Base-by-base conservation (phyloP, 768 basidiomycete species). In the Hygrocybe coccinea region DNA sequence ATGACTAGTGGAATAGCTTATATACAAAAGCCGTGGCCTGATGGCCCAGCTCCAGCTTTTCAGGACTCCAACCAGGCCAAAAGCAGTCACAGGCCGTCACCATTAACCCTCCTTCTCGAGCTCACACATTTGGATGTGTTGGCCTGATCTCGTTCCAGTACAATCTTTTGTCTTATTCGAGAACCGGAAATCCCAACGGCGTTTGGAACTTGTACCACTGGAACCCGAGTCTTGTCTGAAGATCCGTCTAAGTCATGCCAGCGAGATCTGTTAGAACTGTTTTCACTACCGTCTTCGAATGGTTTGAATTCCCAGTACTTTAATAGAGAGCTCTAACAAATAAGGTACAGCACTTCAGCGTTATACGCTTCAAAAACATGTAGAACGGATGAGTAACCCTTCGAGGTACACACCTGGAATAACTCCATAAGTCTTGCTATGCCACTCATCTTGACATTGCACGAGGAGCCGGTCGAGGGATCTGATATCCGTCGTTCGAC, bases 391-490 rank as follows among this genome's bases (percentile, higher is more conserved):
- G 29, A 36, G 43, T 17, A 15, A 34, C 19, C 21, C 19, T 9
- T 9, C 4, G 29, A 53, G 12, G 48, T 36, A 50, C 68, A 54
- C 57, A 81, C 87, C 72, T 91, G 90, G 64, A 91, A 90, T 2
- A 91, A 70, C 61, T 91, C 91, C 87, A 93, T 89, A 14, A 92
- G 73, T 17, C 89, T 77, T 6, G 90, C 87, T 38, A 92, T 74
- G 61, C 92, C 91, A 61, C 87, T 86, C 2, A 89, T 88, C 67
- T 80, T 83, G 55, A 92, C 78, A 53, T 67, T 67, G 3, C 71
- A 74, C 41, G 76, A n/a, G n/a, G n/a, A 74, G 48, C 76, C 78
- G 0, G 75, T 69, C 24, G 74, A 75, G 8, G 67, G 46, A 22
- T 85, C 82, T 1, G 74, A 65, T 15, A 83, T 64, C 36, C 87